phyloP scores from a whole-genome alignment of 148 eudicot genomes.

The Cornus kousa region DNA sequence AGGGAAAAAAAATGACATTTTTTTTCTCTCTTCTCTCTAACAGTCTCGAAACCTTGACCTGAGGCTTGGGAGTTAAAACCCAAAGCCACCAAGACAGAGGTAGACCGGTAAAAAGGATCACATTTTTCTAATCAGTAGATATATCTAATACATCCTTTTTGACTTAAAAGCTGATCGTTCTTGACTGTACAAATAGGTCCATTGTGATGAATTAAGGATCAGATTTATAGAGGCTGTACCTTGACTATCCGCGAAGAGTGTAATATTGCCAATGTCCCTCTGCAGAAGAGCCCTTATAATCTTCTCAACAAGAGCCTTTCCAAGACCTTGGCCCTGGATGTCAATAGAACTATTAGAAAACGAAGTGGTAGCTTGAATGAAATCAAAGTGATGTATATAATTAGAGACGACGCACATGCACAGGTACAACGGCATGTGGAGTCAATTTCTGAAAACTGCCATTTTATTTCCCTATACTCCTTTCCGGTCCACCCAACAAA shows the following conservation, averaged over 20 bases:
- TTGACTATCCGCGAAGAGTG: conserved; percentile 89
- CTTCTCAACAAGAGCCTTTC: conserved; percentile 94
- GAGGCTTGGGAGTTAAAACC: too few relatives aligned
- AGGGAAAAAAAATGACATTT: too few relatives aligned
- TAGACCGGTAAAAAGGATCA: not conserved
- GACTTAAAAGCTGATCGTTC: not conserved
- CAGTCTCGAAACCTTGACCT: too few relatives aligned
- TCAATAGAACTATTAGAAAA: not conserved
- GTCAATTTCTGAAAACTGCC: not conserved
- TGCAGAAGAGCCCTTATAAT: conserved; percentile 88
- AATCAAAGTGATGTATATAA: not conserved
- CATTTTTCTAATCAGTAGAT: not conserved
- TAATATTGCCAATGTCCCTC: conserved; percentile 88
- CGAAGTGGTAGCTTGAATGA: not conserved
- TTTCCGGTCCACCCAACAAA: not conserved
- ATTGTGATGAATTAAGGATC: not conserved
- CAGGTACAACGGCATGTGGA: not conserved
- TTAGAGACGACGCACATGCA: not conserved
- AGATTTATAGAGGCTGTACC: conserved; percentile 33
- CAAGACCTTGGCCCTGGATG: conserved; percentile 93
- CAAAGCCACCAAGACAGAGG: not conserved
- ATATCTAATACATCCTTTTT: not conserved
- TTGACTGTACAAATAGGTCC: not conserved
- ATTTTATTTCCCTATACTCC: not conserved
- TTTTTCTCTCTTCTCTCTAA: too few relatives aligned